Conservation (phyloP, 108 stramenopile species). For the Cyclotella cryptica region DNA sequence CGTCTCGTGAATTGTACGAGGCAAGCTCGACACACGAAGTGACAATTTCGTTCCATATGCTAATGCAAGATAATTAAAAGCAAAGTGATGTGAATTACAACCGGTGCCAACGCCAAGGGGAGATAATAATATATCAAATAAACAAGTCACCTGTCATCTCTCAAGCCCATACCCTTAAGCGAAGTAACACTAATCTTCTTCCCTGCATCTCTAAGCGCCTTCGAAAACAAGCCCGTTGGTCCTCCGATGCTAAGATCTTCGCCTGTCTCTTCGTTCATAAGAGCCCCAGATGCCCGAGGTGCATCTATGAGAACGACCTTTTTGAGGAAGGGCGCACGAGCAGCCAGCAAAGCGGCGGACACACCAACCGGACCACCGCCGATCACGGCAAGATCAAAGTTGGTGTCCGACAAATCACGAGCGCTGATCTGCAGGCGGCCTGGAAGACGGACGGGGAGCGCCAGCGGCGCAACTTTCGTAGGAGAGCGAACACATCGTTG, state of each 20-base stretch:
- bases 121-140: not conserved
- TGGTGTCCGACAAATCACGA: conserved; percentile 25
- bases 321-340: conserved; percentile 49
- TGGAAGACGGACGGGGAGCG: not conserved
- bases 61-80: not conserved
- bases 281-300: conserved; percentile 65
- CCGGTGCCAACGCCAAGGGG: not conserved
- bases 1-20: conserved; percentile 70
- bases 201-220: conserved; percentile 79
- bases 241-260: conserved; percentile 82
- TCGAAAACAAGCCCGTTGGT: conserved; percentile 77
- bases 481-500: not conserved
- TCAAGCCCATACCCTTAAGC: conserved; percentile 75
- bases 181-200: conserved; percentile 77
- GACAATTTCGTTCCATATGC: conserved; percentile 83
- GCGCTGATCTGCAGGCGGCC: conserved; percentile 13
- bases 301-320: conserved; percentile 77
- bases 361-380: conserved; percentile 83
- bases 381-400: conserved; percentile 77
- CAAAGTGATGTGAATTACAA: not conserved
- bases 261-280: conserved; percentile 67
- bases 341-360: conserved; percentile 67
- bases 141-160: conserved; percentile 59
- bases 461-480: not conserved
- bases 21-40: conserved; percentile 75